Base-by-base conservation (phyloP, 148 eudicot genomes). In the Drosera capensis region DNA sequence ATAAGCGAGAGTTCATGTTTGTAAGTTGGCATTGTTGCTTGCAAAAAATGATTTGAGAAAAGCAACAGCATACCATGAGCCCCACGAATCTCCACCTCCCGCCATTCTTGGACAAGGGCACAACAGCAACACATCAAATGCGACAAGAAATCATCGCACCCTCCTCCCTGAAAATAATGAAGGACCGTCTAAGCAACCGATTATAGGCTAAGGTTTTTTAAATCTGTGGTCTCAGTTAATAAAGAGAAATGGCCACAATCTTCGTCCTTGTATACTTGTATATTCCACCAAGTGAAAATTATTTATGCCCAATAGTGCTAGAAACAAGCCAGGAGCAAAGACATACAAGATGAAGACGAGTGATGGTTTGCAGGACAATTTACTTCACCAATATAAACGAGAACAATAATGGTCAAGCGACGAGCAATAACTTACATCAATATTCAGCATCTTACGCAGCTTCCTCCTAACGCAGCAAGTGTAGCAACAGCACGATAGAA, bases 81-180 rank as follows among this genome's bases (percentile, higher is more conserved):
- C 37, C 80, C 79, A 12, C 95, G 95, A 25, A 70, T 72, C 60
- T 90, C 85, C 29, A 90, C 77, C 74, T 90, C 99, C 45, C 99
- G 77, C 76, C 66, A 71, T 66, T 85, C 99, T 81, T 90, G 99
- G 38, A 90, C 99, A 71, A 85, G 95, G 51, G 99, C 93, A 62
- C 99, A 90, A 51, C 99, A 90, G 52, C 99, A 90, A 48, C 99
- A 90, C 99, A 90, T 78, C 14, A 71, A 48, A 64, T 90, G 99
- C 4, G 95, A 84, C 26, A 90, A 85, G 62, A 90, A 90, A 56
- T 90, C 99, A 38, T 84, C 99, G 43, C 76, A 63, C 37, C 56
- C 49, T 18, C 95, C 99, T 58, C 99, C 99, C 99, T 90, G 81
- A 18, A 34, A 25, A 26, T 23, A 5, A 46, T n/a, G n/a, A 45